Percentiles rank a stretch among this genome's conserved stretches.
Evolutionary conservation across 495 filamentous ascomycete genomes (phyloP).

Genomic region (Saxophila tyrrhenica): DNA sequence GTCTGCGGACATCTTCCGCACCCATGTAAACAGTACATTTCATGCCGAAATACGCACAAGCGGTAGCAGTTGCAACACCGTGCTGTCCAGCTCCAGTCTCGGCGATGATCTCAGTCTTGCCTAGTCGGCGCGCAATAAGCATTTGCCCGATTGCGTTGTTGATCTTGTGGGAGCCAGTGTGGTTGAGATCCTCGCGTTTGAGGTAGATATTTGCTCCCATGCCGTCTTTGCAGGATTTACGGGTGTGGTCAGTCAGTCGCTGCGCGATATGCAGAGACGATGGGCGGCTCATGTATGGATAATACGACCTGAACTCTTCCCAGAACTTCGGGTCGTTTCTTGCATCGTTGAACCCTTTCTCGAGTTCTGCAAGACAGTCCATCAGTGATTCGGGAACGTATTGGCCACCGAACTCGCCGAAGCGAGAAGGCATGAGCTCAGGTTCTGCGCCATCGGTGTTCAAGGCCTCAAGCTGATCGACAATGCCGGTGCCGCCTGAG

Average conservation of each 20-base stretch:
- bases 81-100: conserved; percentile 96
- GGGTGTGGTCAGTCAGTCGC: conserved; percentile 62
- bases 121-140: conserved; percentile 65
- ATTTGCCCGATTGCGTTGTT: conserved; percentile 92
- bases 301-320: conserved; percentile 94
- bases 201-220: conserved; percentile 92
- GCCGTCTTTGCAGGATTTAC: conserved; percentile 29
- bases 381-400: conserved; percentile 97
- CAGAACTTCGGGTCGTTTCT: conserved; percentile 84
- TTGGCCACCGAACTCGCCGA: conserved; percentile 96
- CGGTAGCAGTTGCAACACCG: conserved; percentile 87
- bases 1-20: conserved; percentile 82
- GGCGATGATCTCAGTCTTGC: conserved; percentile 89
- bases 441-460: conserved; percentile 40
- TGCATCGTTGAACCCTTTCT: conserved; percentile 78
- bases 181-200: conserved; percentile 86
- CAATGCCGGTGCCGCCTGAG: conserved; percentile 50
- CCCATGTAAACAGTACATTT: conserved; percentile 95
- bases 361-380: conserved; percentile 87
- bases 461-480: conserved; percentile 62
- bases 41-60: conserved; percentile 95
- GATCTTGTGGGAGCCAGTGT: conserved; percentile 80
- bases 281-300: conserved; percentile 94
- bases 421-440: conserved; percentile 61
- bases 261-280: conserved; percentile 83